These are phyloP conservation scores for Ambrosia artemisiifolia DNA, from an alignment of 129 eudicot genomes.

Conservation along the genomic window DNA sequence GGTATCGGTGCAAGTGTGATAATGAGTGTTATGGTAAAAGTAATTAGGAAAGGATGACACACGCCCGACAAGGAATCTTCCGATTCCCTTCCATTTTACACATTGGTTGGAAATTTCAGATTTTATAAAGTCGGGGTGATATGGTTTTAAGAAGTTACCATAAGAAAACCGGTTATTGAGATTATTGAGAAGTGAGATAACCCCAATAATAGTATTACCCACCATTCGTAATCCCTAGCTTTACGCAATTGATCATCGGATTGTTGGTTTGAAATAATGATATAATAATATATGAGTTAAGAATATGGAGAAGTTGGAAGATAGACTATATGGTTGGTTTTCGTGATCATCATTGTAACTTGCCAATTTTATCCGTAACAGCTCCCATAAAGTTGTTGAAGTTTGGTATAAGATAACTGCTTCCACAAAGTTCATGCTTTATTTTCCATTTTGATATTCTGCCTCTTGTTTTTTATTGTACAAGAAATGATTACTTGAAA, in stretches of 20 bases:
- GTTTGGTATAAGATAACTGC: neutral
- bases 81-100: neutral
- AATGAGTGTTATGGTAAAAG: neutral
- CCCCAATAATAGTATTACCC: neutral
- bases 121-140: neutral
- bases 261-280: neutral
- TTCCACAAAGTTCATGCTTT: constrained; percentile 1
- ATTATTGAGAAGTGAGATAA: neutral
- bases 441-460: neutral
- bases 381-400: neutral
- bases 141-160: neutral
- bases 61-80: neutral
- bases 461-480: neutral
- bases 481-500: no score
- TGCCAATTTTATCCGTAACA: neutral
- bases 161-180: neutral
- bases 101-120: neutral
- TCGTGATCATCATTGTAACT: neutral
- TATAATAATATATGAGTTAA: neutral
- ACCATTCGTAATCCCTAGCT: neutral
- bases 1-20: neutral
- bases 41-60: neutral
- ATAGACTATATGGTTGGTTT: neutral
- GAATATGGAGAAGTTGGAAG: neutral
- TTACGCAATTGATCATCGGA: constrained; percentile 1